Conservation (phyloP, 192 early-diverging fungal species). For the Pilaira anomala region DNA sequence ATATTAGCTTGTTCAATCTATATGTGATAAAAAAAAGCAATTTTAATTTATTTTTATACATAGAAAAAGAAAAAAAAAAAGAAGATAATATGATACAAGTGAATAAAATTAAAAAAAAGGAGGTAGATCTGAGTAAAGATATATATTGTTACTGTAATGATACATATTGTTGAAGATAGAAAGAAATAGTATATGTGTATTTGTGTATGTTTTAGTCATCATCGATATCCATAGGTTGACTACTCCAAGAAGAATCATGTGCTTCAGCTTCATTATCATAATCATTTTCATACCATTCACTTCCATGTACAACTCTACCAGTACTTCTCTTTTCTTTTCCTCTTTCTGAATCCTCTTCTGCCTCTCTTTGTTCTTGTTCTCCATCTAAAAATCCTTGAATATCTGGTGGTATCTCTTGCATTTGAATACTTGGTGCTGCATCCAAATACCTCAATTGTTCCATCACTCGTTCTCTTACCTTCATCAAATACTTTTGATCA, state of each 20-base stretch:
- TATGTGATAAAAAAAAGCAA: no score
- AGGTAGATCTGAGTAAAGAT: no score
- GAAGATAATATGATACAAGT: no score
- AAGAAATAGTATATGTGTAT: no score
- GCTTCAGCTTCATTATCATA: slow-evolving; percentile 37
- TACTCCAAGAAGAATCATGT: slow-evolving; percentile 15
- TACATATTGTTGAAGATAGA: no score
- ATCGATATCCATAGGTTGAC: slow-evolving; percentile 15
- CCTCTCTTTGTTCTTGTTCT: slow-evolving; percentile 51
- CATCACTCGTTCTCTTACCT: slow-evolving; percentile 63
- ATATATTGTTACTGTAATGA: no score
- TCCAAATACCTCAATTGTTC: slow-evolving; percentile 87
- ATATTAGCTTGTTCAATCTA: no score
- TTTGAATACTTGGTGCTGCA: slow-evolving; percentile 92
- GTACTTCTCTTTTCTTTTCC: slow-evolving; percentile 22
- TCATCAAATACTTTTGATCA: slow-evolving; percentile 74
- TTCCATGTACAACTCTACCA: slow-evolving; percentile 18
- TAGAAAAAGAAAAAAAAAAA: no score
- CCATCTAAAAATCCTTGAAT: slow-evolving; percentile 53
- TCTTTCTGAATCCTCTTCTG: slow-evolving; percentile 37
- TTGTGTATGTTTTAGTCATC: neutral
- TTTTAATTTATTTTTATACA: no score
- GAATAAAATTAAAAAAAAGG: no score
- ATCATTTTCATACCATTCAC: slow-evolving; percentile 41
- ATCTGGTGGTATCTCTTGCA: slow-evolving; percentile 82